phyloP scores from a whole-genome alignment of 768 basidiomycete genomes.

The Chalciporus chontae region DNA sequence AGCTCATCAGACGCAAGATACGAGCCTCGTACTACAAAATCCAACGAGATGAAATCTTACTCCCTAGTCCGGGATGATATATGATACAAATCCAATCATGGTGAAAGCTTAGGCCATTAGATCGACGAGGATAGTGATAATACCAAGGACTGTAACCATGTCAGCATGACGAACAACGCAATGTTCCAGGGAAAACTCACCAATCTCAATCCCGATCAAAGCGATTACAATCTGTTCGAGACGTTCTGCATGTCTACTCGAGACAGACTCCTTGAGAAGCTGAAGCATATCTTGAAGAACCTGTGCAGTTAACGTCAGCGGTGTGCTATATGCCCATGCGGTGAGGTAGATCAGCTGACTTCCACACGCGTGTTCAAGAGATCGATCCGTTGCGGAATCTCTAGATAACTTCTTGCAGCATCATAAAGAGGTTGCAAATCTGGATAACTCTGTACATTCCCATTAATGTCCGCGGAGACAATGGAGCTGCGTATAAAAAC shows the following conservation, averaged over 20 bases:
- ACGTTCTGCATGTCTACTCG: slow-evolving; percentile 84
- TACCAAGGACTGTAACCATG: slow-evolving; percentile 64
- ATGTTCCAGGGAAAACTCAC: slow-evolving; percentile 35
- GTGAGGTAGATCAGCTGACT: slow-evolving; percentile 38
- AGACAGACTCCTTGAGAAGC: slow-evolving; percentile 91
- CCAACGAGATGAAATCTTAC: slow-evolving; percentile 1
- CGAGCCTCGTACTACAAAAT: slow-evolving; percentile 5
- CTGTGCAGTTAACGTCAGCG: slow-evolving; percentile 35
- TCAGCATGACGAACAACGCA: not conserved
- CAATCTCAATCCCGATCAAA: slow-evolving; percentile 85
- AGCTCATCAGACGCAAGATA: not conserved
- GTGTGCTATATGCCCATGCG: not conserved
- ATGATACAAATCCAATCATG: slow-evolving; percentile 10
- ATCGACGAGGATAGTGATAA: slow-evolving; percentile 88
- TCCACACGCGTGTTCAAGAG: slow-evolving; percentile 92
- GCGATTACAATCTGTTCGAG: slow-evolving; percentile 92
- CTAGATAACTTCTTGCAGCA: slow-evolving; percentile 89
- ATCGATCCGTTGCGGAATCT: slow-evolving; percentile 92
- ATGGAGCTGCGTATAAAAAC: slow-evolving; percentile 19
- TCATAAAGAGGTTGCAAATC: slow-evolving; percentile 95
- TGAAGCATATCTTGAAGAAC: slow-evolving; percentile 97
- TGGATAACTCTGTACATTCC: slow-evolving; percentile 70
- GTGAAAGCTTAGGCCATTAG: slow-evolving; percentile 46
- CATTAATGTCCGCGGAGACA: slow-evolving; percentile 18
- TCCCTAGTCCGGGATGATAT: slow-evolving; percentile 1